Conservation (phyloP, 768 basidiomycete genomes). For the Pulveroboletus sp. region DNA sequence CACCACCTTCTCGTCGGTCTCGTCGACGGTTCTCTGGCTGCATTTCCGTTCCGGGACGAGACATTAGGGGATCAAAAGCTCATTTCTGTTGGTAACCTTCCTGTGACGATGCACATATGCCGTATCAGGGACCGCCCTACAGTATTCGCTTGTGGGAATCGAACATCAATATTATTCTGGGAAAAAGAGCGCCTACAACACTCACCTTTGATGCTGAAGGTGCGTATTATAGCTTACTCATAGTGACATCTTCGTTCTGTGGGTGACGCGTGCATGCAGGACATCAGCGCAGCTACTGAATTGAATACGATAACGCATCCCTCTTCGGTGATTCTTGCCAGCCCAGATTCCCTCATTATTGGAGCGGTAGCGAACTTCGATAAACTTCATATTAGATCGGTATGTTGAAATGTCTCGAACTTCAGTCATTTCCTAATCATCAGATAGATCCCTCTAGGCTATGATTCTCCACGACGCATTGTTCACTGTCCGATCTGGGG, state of each 20-base stretch:
- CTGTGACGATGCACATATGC: constrained; percentile 60
- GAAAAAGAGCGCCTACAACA: constrained; percentile 61
- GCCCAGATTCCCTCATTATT: constrained; percentile 53
- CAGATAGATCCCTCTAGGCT: constrained; percentile 64
- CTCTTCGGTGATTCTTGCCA: constrained; percentile 58
- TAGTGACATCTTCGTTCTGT: neutral
- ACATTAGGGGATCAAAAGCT: constrained; percentile 50
- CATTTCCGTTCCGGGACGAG: constrained; percentile 46
- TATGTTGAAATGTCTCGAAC: constrained; percentile 30
- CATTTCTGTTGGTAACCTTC: constrained; percentile 62
- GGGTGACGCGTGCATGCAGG: constrained; percentile 30
- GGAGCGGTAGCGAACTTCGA: constrained; percentile 67
- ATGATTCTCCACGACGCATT: constrained; percentile 69
- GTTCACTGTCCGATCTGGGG: constrained; percentile 52
- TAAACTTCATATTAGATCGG: constrained; percentile 80
- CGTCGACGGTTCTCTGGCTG: constrained; percentile 68
- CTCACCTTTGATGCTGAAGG: constrained; percentile 74
- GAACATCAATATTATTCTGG: constrained; percentile 67
- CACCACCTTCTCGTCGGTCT: constrained; percentile 72
- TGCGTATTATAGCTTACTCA: constrained; percentile 17
- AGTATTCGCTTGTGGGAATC: constrained; percentile 71
- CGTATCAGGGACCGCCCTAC: constrained; percentile 48
- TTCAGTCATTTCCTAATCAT: neutral
- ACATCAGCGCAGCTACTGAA: constrained; percentile 50
- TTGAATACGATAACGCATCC: constrained; percentile 49